A percentile compares a stretch with the other conserved stretches of the same genome.
Evolutionary conservation across 2,329 filamentous ascomycete species (phyloP).

Genomic region (Thielaviopsis musarum): DNA sequence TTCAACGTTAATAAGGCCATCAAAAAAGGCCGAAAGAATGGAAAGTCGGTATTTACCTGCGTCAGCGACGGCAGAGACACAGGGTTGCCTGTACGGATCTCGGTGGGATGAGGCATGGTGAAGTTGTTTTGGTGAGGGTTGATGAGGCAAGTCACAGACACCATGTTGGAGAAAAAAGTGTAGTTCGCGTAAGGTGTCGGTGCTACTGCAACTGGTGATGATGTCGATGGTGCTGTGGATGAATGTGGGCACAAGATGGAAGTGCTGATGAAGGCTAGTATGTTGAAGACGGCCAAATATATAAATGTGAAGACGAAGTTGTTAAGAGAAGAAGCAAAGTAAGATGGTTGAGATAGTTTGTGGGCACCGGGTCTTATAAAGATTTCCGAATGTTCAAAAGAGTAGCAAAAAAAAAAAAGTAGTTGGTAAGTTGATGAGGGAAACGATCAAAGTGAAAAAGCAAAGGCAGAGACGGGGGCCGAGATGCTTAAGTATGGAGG

Average conservation of each 20-base stretch:
- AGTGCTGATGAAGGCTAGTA: too few species aligned
- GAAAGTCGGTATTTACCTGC: slow-evolving; percentile 24
- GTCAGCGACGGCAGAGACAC: slow-evolving; percentile 34
- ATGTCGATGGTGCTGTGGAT: too few species aligned
- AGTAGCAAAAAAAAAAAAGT: neutral
- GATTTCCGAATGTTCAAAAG: neutral
- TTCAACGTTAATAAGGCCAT: neutral
- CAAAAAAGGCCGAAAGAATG: neutral
- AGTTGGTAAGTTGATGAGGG: neutral
- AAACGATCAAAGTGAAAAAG: neutral
- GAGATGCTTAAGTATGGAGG: neutral
- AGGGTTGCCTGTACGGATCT: slow-evolving; percentile 24
- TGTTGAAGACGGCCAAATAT: too few species aligned
- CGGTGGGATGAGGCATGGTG: slow-evolving; percentile 24
- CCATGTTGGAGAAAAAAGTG: neutral
- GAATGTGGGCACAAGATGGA: slow-evolving; percentile 9
- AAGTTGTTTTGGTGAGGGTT: slow-evolving; percentile 3
- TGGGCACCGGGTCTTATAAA: neutral
- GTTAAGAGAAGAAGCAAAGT: slow-evolving; percentile 18
- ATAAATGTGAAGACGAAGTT: slow-evolving; percentile 9
- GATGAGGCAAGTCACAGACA: neutral
- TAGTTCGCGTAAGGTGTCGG: neutral
- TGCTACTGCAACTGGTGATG: slow-evolving; percentile 2
- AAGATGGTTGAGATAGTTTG: slow-evolving; percentile 19
- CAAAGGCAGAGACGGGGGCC: neutral